phyloP scores from a whole-genome alignment of 768 basidiomycete species.

The Asterophora parasitica region DNA sequence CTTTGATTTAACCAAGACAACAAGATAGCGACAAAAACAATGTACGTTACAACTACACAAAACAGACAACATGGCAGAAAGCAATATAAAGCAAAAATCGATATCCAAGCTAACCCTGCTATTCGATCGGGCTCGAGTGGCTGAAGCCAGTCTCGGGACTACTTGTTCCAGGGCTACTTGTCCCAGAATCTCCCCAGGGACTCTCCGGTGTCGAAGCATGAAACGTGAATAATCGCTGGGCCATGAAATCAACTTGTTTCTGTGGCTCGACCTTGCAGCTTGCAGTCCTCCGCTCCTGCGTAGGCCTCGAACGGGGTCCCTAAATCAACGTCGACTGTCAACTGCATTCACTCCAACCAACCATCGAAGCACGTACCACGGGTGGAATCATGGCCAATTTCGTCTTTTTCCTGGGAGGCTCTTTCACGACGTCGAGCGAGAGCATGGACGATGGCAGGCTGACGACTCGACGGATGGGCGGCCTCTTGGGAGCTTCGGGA shows the following conservation, averaged over 20 bases:
- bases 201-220: constrained; percentile 1
- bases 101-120: constrained; percentile 2
- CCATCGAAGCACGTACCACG: constrained; percentile 4
- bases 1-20: background rate
- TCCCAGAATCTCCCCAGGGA: constrained; percentile 5
- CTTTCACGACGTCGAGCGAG: constrained; percentile 5
- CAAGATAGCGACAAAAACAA: constrained; percentile 13
- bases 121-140: constrained; percentile 4
- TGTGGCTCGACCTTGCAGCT: constrained; percentile 19
- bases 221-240: constrained; percentile 13
- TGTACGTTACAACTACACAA: constrained; percentile 7
- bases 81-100: background rate
- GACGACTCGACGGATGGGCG: constrained; percentile 32
- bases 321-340: constrained; percentile 5
- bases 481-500: constrained; percentile 15
- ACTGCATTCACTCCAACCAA: background rate
- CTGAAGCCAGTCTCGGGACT: constrained; percentile 6
- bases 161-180: constrained; percentile 6
- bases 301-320: constrained; percentile 16
- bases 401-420: constrained; percentile 21
- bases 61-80: constrained; percentile 3
- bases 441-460: constrained; percentile 32
- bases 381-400: constrained; percentile 12
- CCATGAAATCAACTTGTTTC: constrained; percentile 11
- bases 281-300: constrained; percentile 23